These are phyloP conservation scores for Cymbopogon citratus DNA, from an alignment of 176 grass and related monocot species.

Conservation along the genomic window DNA sequence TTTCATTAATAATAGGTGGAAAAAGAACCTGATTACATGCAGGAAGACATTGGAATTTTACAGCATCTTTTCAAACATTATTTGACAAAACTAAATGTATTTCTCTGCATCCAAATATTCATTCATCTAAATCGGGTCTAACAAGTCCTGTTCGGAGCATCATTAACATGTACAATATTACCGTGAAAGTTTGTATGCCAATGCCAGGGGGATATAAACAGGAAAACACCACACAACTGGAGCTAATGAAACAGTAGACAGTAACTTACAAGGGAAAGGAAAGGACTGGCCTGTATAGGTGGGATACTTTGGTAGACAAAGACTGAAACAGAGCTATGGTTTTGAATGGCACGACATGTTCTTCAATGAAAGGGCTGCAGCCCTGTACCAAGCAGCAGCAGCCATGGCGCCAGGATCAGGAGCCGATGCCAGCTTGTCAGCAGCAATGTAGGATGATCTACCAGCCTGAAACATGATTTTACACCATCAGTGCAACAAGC, in stretches of 20 bases:
- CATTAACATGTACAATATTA: not conserved
- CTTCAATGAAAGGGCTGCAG: slow-evolving; percentile 54
- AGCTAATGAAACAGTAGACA: not conserved
- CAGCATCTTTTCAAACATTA: too few species aligned
- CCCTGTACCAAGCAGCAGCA: slow-evolving; percentile 77
- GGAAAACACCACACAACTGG: not conserved
- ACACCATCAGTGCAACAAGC: not conserved
- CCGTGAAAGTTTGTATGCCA: not conserved
- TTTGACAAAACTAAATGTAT: not conserved
- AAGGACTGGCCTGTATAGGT: not conserved
- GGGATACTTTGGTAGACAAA: not conserved
- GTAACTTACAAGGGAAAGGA: not conserved
- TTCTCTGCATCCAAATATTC: not conserved
- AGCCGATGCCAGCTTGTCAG: slow-evolving; percentile 49
- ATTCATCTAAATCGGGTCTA: not conserved
- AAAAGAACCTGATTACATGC: not conserved
- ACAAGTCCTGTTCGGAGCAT: not conserved
- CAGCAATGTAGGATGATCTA: slow-evolving; percentile 68
- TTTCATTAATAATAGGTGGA: not conserved
- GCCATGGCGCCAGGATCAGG: slow-evolving; percentile 96
- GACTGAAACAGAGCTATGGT: not conserved
- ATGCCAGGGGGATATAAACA: not conserved
- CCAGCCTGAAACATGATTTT: slow-evolving; percentile 62
- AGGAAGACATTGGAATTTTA: not conserved
- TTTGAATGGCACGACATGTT: slow-evolving; percentile 6